phyloP scores from a whole-genome alignment of 2,329 filamentous ascomycete species.

The Aureobasidium vineae region DNA sequence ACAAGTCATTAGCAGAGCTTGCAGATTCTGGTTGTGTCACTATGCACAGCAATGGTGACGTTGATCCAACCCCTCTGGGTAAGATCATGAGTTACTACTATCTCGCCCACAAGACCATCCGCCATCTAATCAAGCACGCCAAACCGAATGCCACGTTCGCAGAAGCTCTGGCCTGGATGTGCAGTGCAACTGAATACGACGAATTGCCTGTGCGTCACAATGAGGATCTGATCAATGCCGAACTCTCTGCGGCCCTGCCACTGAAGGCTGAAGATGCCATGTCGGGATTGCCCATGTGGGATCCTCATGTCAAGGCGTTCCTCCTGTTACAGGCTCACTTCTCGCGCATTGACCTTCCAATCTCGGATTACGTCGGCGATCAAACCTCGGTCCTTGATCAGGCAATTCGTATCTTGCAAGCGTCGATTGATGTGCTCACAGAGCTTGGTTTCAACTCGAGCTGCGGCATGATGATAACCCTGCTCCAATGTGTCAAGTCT shows the following conservation, averaged over 20 bases:
- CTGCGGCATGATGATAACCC: conserved; percentile 74
- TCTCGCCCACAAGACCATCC: conserved; percentile 86
- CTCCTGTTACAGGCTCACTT: conserved; percentile 93
- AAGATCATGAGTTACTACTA: conserved; percentile 99
- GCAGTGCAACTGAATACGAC: conserved; percentile 89
- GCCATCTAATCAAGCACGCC: conserved; percentile 73
- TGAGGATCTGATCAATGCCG: conserved; percentile 93
- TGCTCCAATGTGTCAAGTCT: conserved; percentile 90
- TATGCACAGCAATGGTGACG: conserved; percentile 80
- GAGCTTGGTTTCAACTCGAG: conserved; percentile 81
- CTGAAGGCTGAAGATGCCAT: conserved; percentile 59
- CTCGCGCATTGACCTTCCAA: conserved; percentile 86
- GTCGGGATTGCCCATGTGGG: conserved; percentile 82
- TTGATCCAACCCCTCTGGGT: conserved; percentile 85
- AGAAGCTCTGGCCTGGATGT: conserved; percentile 90
- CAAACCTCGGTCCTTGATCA: conserved; percentile 87
- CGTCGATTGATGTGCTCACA: conserved; percentile 87
- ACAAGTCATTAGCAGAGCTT: conserved; percentile 78
- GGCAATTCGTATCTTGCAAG: conserved; percentile 94
- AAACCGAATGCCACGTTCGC: conserved; percentile 73
- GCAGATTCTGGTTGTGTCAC: conserved; percentile 80
- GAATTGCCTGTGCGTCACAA: conserved; percentile 97
- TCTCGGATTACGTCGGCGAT: conserved; percentile 95
- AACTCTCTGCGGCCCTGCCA: conserved; percentile 79
- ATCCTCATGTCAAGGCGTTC: conserved; percentile 96